Base-by-base conservation (phyloP, 192 early-diverging fungal species). In the Radiomyces spectabilis region DNA sequence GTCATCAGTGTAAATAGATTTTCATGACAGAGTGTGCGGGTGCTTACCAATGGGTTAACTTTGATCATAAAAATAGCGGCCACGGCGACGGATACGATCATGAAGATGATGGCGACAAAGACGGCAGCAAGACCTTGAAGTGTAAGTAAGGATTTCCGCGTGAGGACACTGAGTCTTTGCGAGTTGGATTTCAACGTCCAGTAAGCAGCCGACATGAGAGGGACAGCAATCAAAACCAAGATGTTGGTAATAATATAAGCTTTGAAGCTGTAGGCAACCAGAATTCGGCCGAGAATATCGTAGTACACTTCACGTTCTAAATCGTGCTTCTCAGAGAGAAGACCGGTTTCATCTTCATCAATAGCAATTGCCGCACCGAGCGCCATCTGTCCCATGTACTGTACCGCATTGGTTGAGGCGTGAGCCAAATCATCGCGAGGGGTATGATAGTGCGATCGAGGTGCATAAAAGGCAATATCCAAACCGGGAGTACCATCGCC, bases 361-460 rank as follows among this genome's bases (percentile, higher is more conserved):
- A 83, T 77, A 33, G 48, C 63, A 2, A 77, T 75, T 1, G 69
- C 53, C 5, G 74, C 63, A 21, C 42, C 22, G 13, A 86, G 55
- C n/a, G 71, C 68, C 3, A 71, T 69, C 7, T 48, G 40, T 4
- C 85, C 85, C 85, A 86, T 84, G 56, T 81, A 76, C 27, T 81
- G 77, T 18, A 86, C 63, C 19, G 81, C 74, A 1, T 62, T 71
- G 0, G 70, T 47, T 6, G 75, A 75, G 6, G 66, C 78, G 19
- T 77, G 62, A 18, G 65, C 65, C 19, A 69, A 19, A 34, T 61
- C 71, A 52, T 86, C 85, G 46, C 72, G 70, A 15, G 65, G 57
- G 0, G 85, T 77, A 52, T 86, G 85, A 41, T 86, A 86, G n/a
- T 81, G 70, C 21, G 71, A 78, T 55, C 85, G 76, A 51, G 66